Evolutionary conservation across 2,329 filamentous ascomycete genomes (phyloP), one percentile per base, ranked within the genome.

Genomic region (Colletotrichum sp.): DNA sequence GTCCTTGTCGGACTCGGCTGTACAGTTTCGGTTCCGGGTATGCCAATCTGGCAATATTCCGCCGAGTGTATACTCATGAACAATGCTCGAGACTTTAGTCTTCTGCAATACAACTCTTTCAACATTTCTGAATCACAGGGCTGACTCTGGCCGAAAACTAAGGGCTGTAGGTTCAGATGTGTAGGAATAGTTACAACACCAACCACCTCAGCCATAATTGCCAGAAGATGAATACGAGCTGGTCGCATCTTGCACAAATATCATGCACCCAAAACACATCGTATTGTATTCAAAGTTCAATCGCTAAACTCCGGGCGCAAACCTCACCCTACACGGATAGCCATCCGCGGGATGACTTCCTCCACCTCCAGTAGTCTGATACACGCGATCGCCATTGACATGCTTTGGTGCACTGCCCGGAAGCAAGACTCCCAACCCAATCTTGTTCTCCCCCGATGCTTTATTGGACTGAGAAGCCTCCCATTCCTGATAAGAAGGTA

Each of bases 271-370:
- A 16, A 18, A 57, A 31, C 2, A 33, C 2, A 7, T 27, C 3
- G 54, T 66, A 36, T 34, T 31, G 3, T 36, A 31, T 36, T 21
- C 2, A 29, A 34, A 62, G 58, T 15, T 34, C 43, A 43, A 24
- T 12, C 8, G 16, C 43, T 64, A 69, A 55, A 16, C n/a, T 24
- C 67, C 58, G n/a, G 47, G 43, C 15, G 67, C 67, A 31, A 69
- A 69, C 12, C 58, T 31, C 21, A 69, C 67, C 18, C 67, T 12
- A n/a, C 58, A 69, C 12, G 67, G 67, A 24, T 69, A 69, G 11
- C 67, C 67, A 33, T 64, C 67, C 18, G 67, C 67, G 2, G 67
- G 67, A 38, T 69, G 67, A 24, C 67, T 69, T 29, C 67, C 67
- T 12, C 67, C 67, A 12, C 58, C 67, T 21, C 67, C 67, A 12